phyloP scores from a whole-genome alignment of 108 stramenopile species.

The Phaeodactylum tricornutum region DNA sequence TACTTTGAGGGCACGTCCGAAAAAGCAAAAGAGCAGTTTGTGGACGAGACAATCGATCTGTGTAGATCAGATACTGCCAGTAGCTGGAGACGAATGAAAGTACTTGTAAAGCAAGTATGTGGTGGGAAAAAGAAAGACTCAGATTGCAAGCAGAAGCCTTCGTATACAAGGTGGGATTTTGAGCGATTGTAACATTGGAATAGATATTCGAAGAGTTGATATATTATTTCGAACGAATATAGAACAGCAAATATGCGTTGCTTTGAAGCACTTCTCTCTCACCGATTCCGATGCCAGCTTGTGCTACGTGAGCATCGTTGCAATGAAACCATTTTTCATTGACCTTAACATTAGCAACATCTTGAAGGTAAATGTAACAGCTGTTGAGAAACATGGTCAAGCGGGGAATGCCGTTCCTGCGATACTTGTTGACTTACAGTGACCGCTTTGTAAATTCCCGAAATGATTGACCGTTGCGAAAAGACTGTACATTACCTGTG shows the following conservation, averaged over 20 bases:
- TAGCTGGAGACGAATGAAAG: constrained; percentile 63
- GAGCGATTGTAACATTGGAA: constrained; percentile 49
- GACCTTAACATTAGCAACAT: constrained; percentile 58
- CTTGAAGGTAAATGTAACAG: too few relatives aligned
- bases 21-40: constrained; percentile 33
- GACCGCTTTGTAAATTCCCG: constrained; percentile 66
- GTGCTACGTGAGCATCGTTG: constrained; percentile 62
- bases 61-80: constrained; percentile 22
- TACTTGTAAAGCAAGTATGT: constrained; percentile 53
- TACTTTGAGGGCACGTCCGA: constrained; percentile 47
- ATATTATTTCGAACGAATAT: too few relatives aligned
- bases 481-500: constrained; percentile 71
- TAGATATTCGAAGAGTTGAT: too few relatives aligned
- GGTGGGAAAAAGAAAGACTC: constrained; percentile 85
- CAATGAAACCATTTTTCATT: constrained; percentile 58
- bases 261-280: too few relatives aligned
- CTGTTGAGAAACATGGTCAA: too few relatives aligned
- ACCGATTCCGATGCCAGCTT: too few relatives aligned
- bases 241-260: constrained; percentile 72
- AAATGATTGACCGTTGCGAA: constrained; percentile 66
- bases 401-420: too few relatives aligned
- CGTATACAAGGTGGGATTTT: constrained; percentile 60
- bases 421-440: too few relatives aligned
- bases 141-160: constrained; percentile 69
- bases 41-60: constrained; percentile 37